Conservation (phyloP, 352 stramenopile species). For the Phytopythium ostracodes region DNA sequence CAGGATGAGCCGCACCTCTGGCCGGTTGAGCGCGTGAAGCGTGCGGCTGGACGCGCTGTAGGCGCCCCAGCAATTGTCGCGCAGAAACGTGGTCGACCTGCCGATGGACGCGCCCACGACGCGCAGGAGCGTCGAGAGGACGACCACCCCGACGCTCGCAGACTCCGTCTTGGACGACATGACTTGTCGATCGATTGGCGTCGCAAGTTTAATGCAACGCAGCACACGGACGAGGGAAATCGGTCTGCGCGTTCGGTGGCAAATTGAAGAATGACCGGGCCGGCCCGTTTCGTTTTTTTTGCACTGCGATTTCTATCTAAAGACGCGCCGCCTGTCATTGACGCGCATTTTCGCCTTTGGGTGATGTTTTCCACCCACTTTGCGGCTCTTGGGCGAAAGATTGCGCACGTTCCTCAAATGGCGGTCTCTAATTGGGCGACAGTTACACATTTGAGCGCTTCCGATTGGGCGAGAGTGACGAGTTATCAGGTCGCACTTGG, state of each 20-base stretch:
- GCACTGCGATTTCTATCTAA: neutral
- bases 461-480: neutral
- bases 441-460: neutral
- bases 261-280: neutral
- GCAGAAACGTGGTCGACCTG: neutral
- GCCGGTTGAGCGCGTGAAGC: slow-evolving; percentile 7
- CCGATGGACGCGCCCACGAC: neutral
- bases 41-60: slow-evolving; percentile 11
- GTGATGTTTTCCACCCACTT: neutral
- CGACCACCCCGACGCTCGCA: neutral
- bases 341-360: slow-evolving; percentile 2
- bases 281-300: neutral
- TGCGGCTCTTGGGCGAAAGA: neutral
- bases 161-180: neutral
- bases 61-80: slow-evolving; percentile 10
- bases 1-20: slow-evolving; percentile 8
- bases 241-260: neutral
- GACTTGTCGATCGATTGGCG: neutral
- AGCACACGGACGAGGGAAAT: neutral
- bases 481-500: neutral
- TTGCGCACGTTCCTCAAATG: slow-evolving; percentile 9
- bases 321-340: neutral
- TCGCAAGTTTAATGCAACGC: neutral
- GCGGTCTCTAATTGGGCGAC: neutral
- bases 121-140: slow-evolving; percentile 3